A percentile compares a stretch with the other conserved stretches of the same genome.
Evolutionary conservation across 306 rosid species (phyloP).

Genomic region (Neltuma alba): DNA sequence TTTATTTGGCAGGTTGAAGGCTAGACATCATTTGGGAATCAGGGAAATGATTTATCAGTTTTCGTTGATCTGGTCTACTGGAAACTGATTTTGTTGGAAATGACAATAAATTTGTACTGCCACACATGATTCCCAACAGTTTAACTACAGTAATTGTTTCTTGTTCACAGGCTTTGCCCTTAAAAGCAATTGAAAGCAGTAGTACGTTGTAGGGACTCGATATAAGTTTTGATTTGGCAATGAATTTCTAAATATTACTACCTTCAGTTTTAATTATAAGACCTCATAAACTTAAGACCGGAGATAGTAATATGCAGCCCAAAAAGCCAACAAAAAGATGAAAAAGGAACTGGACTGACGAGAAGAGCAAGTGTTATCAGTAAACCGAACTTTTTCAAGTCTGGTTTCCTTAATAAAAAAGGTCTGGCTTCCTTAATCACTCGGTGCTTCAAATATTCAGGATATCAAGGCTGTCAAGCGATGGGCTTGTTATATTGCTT

Average conservation of each 20-base stretch:
- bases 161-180: background rate
- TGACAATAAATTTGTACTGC: conserved; percentile 19
- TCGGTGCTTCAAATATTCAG: background rate
- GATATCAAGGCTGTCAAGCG: background rate
- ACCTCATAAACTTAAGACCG: too few relatives aligned
- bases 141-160: background rate
- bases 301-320: background rate
- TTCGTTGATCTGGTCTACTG: background rate
- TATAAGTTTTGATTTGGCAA: background rate
- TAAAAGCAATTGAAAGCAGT: background rate
- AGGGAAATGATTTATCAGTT: conserved; percentile 1
- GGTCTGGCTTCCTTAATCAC: too few relatives aligned
- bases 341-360: background rate
- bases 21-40: background rate
- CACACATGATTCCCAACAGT: conserved; percentile 16
- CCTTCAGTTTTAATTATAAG: too few relatives aligned
- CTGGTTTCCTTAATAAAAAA: background rate
- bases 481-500: background rate
- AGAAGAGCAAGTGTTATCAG: background rate
- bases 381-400: background rate
- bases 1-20: conserved; percentile 3
- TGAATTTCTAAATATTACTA: background rate
- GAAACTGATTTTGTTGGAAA: conserved; percentile 17
- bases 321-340: background rate
- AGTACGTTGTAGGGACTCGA: background rate